A percentile compares a stretch with the other conserved stretches of the same genome.
These are phyloP conservation scores for Pisolithus marmoratus DNA, from an alignment of 768 basidiomycete genomes.

Conservation along the genomic window DNA sequence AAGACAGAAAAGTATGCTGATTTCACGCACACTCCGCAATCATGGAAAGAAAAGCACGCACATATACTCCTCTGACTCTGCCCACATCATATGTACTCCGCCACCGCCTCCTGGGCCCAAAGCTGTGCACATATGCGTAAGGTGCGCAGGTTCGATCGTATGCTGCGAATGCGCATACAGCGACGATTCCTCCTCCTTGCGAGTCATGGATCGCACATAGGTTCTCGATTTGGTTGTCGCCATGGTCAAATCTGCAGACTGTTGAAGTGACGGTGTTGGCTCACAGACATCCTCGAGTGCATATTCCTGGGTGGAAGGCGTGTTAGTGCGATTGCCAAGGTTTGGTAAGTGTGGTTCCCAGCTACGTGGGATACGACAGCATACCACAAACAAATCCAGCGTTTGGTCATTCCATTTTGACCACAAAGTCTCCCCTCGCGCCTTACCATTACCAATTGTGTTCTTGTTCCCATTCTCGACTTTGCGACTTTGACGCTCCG, in stretches of 20 bases:
- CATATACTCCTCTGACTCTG: constrained; percentile 26
- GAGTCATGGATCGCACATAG: constrained; percentile 17
- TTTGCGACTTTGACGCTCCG: not conserved
- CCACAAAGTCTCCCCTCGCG: constrained; percentile 13
- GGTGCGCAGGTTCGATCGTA: constrained; percentile 19
- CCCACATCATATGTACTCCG: constrained; percentile 26
- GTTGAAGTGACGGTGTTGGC: not conserved
- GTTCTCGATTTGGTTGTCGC: not conserved
- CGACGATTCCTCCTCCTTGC: constrained; percentile 25
- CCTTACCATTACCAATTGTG: not conserved
- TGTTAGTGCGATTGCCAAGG: not conserved
- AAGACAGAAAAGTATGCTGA: not conserved
- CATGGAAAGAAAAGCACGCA: constrained; percentile 1
- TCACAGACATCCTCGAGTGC: constrained; percentile 18
- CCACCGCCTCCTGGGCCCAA: constrained; percentile 7
- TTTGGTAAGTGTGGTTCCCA: not conserved
- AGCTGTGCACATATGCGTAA: constrained; percentile 12
- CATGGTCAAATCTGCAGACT: not conserved
- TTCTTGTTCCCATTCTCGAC: not conserved
- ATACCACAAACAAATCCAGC: constrained; percentile 19
- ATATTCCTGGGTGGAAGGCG: constrained; percentile 12
- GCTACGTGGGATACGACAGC: not conserved
- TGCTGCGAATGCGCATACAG: constrained; percentile 21
- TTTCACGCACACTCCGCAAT: too few species aligned
- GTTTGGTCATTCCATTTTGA: constrained; percentile 19